phyloP scores from a whole-genome alignment of 1,284 basidiomycete genomes.

The Cutaneotrichosporon cavernicola region DNA sequence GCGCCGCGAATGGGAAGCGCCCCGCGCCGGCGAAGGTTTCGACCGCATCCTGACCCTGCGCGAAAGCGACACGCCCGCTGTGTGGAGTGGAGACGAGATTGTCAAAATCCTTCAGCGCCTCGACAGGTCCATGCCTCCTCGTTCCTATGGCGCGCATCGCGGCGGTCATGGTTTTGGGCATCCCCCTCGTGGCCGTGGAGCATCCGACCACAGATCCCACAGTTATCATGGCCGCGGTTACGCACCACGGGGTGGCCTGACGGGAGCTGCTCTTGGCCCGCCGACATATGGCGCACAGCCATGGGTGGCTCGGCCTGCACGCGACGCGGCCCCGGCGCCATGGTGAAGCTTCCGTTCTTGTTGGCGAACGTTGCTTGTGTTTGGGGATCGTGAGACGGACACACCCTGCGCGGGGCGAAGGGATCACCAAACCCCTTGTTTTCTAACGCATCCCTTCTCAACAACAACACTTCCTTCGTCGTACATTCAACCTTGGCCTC shows the following conservation, averaged over 20 bases:
- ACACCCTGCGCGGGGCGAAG: background rate
- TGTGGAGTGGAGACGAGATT: background rate
- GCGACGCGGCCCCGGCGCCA: constrained; percentile 5
- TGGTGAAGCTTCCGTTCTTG: background rate
- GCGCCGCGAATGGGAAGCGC: constrained; percentile 34
- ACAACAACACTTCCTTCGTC: background rate
- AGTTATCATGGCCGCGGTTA: constrained; percentile 1
- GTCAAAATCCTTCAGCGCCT: background rate
- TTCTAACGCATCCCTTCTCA: background rate
- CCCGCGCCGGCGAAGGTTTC: constrained; percentile 22
- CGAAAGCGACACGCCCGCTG: background rate
- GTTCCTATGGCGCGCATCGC: background rate
- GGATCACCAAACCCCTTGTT: background rate
- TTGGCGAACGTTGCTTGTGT: background rate
- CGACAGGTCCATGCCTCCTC: constrained; percentile 1
- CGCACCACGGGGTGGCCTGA: background rate
- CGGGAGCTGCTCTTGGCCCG: background rate
- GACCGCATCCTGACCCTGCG: constrained; percentile 17
- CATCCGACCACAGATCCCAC: background rate
- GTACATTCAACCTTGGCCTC: background rate
- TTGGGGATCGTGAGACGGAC: background rate
- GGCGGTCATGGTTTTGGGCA: background rate
- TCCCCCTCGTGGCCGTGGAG: background rate
- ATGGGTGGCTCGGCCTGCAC: constrained; percentile 3
- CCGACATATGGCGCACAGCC: constrained; percentile 2